Evolutionary conservation across 208 protist genomes (phyloP).

Genomic region (Novymonas esmeraldas): DNA sequence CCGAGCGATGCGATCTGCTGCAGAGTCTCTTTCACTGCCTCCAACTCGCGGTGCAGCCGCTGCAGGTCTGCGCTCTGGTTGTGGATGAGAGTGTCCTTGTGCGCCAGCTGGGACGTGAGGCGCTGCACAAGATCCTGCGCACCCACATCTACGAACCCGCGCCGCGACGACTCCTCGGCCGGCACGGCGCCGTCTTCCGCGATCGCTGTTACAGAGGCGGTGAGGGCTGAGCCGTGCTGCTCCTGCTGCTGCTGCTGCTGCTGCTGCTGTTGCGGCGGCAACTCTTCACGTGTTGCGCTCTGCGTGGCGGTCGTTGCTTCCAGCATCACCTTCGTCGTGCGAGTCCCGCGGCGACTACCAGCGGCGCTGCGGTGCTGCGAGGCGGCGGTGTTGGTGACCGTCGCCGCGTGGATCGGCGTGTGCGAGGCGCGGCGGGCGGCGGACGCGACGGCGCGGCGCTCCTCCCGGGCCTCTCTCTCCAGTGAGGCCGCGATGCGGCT

Average conservation of each 20-base stretch:
- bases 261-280: constrained; percentile 9
- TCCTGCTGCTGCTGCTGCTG: not conserved
- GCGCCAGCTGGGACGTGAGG: constrained; percentile 17
- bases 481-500: not conserved
- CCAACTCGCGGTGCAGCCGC: constrained; percentile 40
- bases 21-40: constrained; percentile 41
- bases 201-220: too few relatives aligned
- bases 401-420: too few relatives aligned
- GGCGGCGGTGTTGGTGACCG: too few relatives aligned
- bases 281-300: too few relatives aligned
- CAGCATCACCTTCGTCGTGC: too few relatives aligned
- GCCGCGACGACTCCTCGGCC: not conserved
- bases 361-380: too few relatives aligned
- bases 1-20: constrained; percentile 30
- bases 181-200: too few relatives aligned
- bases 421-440: not conserved
- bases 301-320: too few relatives aligned
- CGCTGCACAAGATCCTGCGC: constrained; percentile 8
- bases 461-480: not conserved
- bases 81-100: constrained; percentile 35
- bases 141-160: not conserved
- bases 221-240: too few relatives aligned
- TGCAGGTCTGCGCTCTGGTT: constrained; percentile 31
- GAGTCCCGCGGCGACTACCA: too few relatives aligned
- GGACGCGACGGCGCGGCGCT: not conserved